Base-by-base conservation (phyloP, 495 filamentous ascomycete species). In the Aspergillus steynii region DNA sequence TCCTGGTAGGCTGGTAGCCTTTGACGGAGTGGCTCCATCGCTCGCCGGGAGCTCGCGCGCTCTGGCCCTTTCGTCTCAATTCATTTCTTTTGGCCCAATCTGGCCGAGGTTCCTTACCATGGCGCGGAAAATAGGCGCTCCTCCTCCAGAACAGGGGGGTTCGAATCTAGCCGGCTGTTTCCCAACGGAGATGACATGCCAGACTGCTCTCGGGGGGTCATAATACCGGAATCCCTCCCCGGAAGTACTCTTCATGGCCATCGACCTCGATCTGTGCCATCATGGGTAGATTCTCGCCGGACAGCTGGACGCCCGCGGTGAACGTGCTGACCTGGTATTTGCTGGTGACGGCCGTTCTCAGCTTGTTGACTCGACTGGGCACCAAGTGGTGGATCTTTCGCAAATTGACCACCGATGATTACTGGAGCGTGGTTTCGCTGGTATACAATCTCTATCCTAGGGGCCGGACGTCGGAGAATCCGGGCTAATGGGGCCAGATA, bases 301-400 rank as follows among this genome's bases (percentile, higher is more conserved):
- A 61, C 10, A 56, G 29, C 14, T 49, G 47, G 52, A 32, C 28
- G 9, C 59, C 59, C 5, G 53, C 53, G 12, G 53, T 61, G n/a
- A 52, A 50, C 29, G 47, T 61, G 45, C 4, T 55, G 28, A 56
- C 59, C 29, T 56, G 59, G 59, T 61, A 56, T 29, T 31, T 61
- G 42, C 49, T 61, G 59, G 53, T 55, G 0, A 56, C 53, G 3
- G 48, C 52, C 26, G 42, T 50, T 45, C 45, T 61, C 3, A 45
- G 59, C 26, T 48, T 56, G 9, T 28, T 61, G 26, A 51, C 45
- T 45, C 59, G 59, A 9, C 52, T 61, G 42, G 59, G 45, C 8
- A 56, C 53, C 32, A 61, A 56, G 26, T 61, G 34, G 25, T 49
- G 52, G 45, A 55, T 56, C 10, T 55, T 56, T 29, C 29, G 59